phyloP scores from a whole-genome alignment of 495 filamentous ascomycete species.

The Penicillium tannophilum region DNA sequence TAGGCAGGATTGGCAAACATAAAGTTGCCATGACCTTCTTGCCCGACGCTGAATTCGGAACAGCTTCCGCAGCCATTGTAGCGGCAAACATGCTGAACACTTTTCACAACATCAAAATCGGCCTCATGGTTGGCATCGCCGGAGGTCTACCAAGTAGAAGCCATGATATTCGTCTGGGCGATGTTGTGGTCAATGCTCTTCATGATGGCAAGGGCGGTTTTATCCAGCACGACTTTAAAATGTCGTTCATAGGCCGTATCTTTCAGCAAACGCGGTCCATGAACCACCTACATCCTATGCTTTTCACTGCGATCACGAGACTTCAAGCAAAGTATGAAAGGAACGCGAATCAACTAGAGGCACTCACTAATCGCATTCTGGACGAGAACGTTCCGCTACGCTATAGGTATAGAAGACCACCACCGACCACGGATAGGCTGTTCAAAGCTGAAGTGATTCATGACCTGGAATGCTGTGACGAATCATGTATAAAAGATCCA shows the following conservation, averaged over 20 bases:
- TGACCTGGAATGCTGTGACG: constrained; percentile 20
- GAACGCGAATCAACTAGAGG: constrained; percentile 24
- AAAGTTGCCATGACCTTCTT: constrained; percentile 12
- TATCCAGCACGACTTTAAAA: constrained; percentile 43
- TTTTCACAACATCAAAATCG: constrained; percentile 19
- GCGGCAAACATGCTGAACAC: constrained; percentile 33
- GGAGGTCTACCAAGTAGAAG: constrained; percentile 25
- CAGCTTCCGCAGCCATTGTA: constrained; percentile 25
- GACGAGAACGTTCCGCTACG: constrained; percentile 1
- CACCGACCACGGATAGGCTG: constrained; percentile 34
- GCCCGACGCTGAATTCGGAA: constrained; percentile 8
- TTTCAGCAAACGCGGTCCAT: constrained; percentile 33
- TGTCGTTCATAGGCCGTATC: constrained; percentile 14
- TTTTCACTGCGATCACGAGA: constrained; percentile 21
- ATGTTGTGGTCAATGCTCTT: constrained; percentile 36
- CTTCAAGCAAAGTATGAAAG: constrained; percentile 15
- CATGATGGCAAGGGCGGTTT: constrained; percentile 28
- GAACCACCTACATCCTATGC: constrained; percentile 32
- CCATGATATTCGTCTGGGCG: constrained; percentile 27
- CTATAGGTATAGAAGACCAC: constrained; percentile 29
- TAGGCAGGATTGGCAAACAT: constrained; percentile 39
- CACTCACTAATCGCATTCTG: constrained; percentile 22
- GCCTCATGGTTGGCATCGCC: constrained; percentile 30
- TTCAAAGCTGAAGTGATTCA: constrained; percentile 33
- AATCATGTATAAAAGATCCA: constrained; percentile 26